A percentile compares a stretch with the other conserved stretches of the same genome.
Conservation (phyloP, 2,329 filamentous ascomycete species). For the Aspergillus quadrilineatus region DNA sequence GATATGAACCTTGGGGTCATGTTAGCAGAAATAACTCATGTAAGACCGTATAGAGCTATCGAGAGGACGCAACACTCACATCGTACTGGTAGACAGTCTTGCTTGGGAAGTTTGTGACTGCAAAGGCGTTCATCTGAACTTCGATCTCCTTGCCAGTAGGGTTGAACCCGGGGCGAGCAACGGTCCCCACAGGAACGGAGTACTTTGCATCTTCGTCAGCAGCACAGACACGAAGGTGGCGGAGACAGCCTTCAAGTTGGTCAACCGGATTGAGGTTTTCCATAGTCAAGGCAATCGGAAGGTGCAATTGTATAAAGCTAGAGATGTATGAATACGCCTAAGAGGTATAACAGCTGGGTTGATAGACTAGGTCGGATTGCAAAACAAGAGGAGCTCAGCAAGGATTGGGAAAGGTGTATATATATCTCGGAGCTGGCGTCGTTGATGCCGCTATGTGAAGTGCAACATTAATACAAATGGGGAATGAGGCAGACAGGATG, state of each 20-base stretch:
- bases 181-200: slow-evolving; percentile 31
- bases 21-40: not conserved
- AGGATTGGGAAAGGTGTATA: slow-evolving; percentile 1
- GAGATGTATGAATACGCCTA: not conserved
- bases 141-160: slow-evolving; percentile 55
- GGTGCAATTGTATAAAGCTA: not conserved
- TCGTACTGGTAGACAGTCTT: slow-evolving; percentile 79
- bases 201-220: slow-evolving; percentile 35
- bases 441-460: slow-evolving; percentile 15
- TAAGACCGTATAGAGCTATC: no score
- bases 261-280: slow-evolving; percentile 24
- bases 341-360: no score
- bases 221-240: slow-evolving; percentile 26
- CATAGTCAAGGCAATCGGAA: slow-evolving; percentile 18
- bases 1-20: slow-evolving; percentile 59
- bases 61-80: slow-evolving; percentile 53
- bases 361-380: not conserved
- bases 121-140: slow-evolving; percentile 71
- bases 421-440: slow-evolving; percentile 13
- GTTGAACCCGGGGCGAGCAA: slow-evolving; percentile 58
- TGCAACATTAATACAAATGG: slow-evolving; percentile 5
- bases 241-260: slow-evolving; percentile 23
- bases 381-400: slow-evolving; percentile 3
- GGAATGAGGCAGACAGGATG: slow-evolving; percentile 13
- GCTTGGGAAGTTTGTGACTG: slow-evolving; percentile 60